Base-by-base conservation (phyloP, 495 filamentous ascomycete genomes). In the Penicillium paradoxum region DNA sequence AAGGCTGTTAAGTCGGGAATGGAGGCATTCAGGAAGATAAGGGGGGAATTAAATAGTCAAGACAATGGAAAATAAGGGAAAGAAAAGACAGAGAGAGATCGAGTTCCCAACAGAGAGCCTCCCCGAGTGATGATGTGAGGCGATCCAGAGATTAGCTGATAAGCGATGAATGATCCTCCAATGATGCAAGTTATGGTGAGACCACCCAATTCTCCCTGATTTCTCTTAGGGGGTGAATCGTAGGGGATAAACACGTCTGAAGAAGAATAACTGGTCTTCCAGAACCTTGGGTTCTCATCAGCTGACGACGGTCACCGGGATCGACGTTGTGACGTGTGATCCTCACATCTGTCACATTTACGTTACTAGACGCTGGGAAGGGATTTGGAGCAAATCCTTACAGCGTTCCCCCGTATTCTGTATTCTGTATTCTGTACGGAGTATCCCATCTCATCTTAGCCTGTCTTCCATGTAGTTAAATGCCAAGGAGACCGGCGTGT, bases 171-270 rank as follows among this genome's bases (percentile, higher is more conserved):
- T 36, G 45, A 48, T 37, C 45, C 19, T 22, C 47, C 39, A 32
- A 51, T 51, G 49, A 51, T 51, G 49, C 49, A 51, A 50, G 25
- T 36, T 41, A 38, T 48, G 40, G 40, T 47, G 48, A 50, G 48
- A 29, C 48, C 48, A 50, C 32, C 27, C n/a, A n/a, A n/a, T n/a
- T n/a, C n/a, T n/a, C n/a, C n/a, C n/a, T 37, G 10, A 11, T 11
- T 34, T 24, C 25, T 42, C n/a, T n/a, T n/a, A n/a, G n/a, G n/a
- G n/a, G n/a, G n/a, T n/a, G n/a, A n/a, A n/a, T n/a, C n/a, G n/a
- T n/a, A n/a, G n/a, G n/a, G n/a, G n/a, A n/a, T n/a, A n/a, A n/a
- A n/a, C n/a, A n/a, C n/a, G n/a, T n/a, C n/a, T n/a, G n/a, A n/a
- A n/a, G n/a, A n/a, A n/a, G n/a, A n/a, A n/a, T n/a, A n/a, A n/a